phyloP scores from a whole-genome alignment of 2,329 filamentous ascomycete species.

The Epichloe bromicola region DNA sequence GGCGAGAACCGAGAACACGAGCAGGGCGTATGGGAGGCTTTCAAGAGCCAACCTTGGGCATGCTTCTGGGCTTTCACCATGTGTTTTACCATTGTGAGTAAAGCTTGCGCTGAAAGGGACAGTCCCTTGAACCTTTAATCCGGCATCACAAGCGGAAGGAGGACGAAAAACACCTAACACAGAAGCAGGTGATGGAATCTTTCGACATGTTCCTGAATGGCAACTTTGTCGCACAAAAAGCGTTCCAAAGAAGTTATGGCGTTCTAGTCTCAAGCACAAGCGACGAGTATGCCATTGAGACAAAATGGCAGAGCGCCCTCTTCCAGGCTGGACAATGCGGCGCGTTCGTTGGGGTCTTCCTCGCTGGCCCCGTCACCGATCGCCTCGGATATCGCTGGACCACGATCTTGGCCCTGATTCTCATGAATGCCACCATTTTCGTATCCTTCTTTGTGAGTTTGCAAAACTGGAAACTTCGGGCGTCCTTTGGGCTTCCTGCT shows the following conservation, averaged over 20 bases:
- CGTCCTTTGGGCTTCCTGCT: background rate
- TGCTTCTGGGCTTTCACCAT: slow-evolving; percentile 34
- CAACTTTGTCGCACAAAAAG: slow-evolving; percentile 29
- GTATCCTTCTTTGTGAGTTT: slow-evolving; percentile 39
- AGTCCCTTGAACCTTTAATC: too few relatives aligned
- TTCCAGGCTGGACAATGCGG: slow-evolving; percentile 21
- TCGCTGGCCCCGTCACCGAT: slow-evolving; percentile 25
- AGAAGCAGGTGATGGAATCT: slow-evolving; percentile 33
- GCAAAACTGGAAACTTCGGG: too few relatives aligned
- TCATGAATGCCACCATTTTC: slow-evolving; percentile 26
- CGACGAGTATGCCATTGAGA: slow-evolving; percentile 18
- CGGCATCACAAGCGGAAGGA: too few relatives aligned
- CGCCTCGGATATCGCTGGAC: slow-evolving; percentile 24
- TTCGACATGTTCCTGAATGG: slow-evolving; percentile 36
- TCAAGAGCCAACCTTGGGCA: slow-evolving; percentile 29
- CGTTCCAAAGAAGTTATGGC: slow-evolving; percentile 26
- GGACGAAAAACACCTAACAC: background rate
- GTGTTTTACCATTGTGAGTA: slow-evolving; percentile 35
- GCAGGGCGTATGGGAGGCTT: slow-evolving; percentile 25
- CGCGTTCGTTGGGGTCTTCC: slow-evolving; percentile 22
- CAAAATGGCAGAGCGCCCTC: slow-evolving; percentile 27
- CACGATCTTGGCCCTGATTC: slow-evolving; percentile 23
- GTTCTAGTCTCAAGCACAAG: slow-evolving; percentile 10
- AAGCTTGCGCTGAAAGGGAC: background rate
- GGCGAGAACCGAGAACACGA: slow-evolving; percentile 30